A percentile compares a stretch with the other conserved stretches of the same genome.
Conservation (phyloP, 2,329 filamentous ascomycete species). For the Fusarium chuoi region DNA sequence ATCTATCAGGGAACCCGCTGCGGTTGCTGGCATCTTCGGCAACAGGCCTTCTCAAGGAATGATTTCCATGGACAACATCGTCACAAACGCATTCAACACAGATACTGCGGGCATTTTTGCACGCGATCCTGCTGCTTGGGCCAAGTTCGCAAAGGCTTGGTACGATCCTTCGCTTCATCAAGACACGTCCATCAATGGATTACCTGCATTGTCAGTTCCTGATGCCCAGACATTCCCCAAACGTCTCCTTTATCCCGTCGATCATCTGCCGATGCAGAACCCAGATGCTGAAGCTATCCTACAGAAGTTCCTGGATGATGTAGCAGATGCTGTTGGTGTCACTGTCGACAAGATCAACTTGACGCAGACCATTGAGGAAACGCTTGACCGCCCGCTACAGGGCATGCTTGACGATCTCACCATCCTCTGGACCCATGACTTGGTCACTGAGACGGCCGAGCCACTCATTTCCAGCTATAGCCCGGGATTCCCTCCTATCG, state of each 20-base stretch:
- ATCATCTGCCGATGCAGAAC: not conserved
- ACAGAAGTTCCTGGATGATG: not conserved
- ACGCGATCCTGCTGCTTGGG: not conserved
- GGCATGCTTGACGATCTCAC: not conserved
- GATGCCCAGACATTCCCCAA: not conserved
- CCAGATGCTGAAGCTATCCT: not conserved
- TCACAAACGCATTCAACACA: not conserved
- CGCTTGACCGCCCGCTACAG: fast-evolving
- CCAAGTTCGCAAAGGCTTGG: not conserved
- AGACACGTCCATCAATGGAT: not conserved
- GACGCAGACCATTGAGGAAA: not conserved
- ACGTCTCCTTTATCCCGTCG: not conserved
- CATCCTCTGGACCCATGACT: not conserved
- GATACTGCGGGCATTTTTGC: not conserved
- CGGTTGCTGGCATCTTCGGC: not conserved
- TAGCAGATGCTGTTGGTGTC: not conserved
- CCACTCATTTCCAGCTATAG: not conserved
- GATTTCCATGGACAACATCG: not conserved
- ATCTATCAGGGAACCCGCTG: not conserved
- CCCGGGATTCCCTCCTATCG: not conserved
- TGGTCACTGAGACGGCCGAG: not conserved
- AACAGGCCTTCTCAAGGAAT: not conserved
- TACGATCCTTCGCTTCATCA: not conserved
- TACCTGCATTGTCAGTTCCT: not conserved
- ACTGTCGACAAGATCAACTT: not conserved